A percentile compares a stretch with the other conserved stretches of the same genome.
Conservation (phyloP, 1,139 yeast genomes). For the Waltiozyma sp. region DNA sequence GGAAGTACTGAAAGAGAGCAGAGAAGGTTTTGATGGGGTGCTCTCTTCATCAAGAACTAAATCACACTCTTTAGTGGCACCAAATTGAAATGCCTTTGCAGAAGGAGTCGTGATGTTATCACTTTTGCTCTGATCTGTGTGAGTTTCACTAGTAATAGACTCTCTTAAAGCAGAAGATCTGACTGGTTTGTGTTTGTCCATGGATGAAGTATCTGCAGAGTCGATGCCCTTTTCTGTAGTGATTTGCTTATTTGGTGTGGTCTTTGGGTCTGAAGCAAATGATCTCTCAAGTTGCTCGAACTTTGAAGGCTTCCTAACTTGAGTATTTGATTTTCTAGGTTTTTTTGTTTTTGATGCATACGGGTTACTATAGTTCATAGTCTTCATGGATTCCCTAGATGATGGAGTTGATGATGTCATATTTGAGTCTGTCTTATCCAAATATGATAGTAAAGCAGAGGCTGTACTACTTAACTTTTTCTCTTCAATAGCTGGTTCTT, state of each 20-base stretch:
- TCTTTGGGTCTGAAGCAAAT: conserved; percentile 2
- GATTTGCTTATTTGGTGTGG: conserved; percentile 1
- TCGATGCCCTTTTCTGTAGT: conserved; percentile 2
- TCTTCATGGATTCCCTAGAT: conserved; percentile 4
- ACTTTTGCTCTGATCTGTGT: not conserved
- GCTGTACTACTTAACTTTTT: conserved; percentile 53
- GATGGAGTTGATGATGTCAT: not conserved
- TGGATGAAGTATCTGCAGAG: conserved; percentile 1
- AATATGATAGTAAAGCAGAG: conserved; percentile 47
- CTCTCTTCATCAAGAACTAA: conserved; percentile 1
- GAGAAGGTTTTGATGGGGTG: conserved; percentile 2
- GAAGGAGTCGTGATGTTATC: not conserved
- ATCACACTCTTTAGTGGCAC: not conserved
- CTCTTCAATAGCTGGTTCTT: conserved; percentile 4
- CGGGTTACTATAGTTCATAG: conserved; percentile 39
- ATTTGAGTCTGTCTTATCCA: conserved; percentile 31
- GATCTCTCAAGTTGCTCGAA: conserved; percentile 14
- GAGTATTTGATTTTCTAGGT: conserved; percentile 8
- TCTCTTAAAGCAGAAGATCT: conserved; percentile 26
- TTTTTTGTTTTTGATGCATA: conserved; percentile 27
- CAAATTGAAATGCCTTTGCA: not conserved
- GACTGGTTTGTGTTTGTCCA: conserved; percentile 22
- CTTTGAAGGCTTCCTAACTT: conserved; percentile 6
- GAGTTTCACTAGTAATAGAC: conserved; percentile 16
- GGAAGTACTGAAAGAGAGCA: not conserved